Evolutionary conservation across 2,329 filamentous ascomycete species (phyloP), one percentile per base, ranked within the genome.

Genomic region (Teratosphaeria nubilosa): DNA sequence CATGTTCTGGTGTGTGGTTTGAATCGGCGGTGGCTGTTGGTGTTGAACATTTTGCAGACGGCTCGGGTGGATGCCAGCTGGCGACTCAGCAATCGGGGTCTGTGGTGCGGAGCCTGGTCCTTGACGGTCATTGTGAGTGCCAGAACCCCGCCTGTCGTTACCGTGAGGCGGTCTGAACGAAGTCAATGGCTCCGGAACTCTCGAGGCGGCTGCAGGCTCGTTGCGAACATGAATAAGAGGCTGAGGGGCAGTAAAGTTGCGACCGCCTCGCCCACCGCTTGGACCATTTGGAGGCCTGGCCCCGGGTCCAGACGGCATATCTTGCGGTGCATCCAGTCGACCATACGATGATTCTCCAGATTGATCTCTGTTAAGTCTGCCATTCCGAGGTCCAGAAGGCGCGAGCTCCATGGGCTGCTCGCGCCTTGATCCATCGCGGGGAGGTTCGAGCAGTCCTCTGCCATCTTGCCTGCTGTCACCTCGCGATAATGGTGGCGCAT

Each of bases 311-410:
- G 79, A 81, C 25, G 82, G 82, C 54, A 74, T 77, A 22, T 84
- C 77, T 22, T 70, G 64, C n/a, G 73, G 72, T 30, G 70, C 70
- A 60, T 80, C 81, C 20, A 80, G 67, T 41, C 78, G 72, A 31
- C 77, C 78, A 64, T 78, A 80, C 11, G 77, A 74, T 11, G 62
- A 62, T 52, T 63, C 62, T 16, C 22, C 48, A 5, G 13, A 16
- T 24, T 70, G 68, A 24, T 78, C 77, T 55, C 76, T 69, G 66
- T 70, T 73, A 13, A 79, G 68, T 54, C 79, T 74, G 31, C 78
- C 78, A 67, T 78, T 74, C 69, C 63, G 82, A 74, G 82, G 82
- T 16, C 80, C 81, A 22, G 77, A 78, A 5, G 82, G 82, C 51
- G 80, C 73, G 41, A 67, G 68, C 27, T 73, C 71, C 54, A 75